phyloP scores from a whole-genome alignment of 1,284 basidiomycete species.

The Heterobasidion parviporum region DNA sequence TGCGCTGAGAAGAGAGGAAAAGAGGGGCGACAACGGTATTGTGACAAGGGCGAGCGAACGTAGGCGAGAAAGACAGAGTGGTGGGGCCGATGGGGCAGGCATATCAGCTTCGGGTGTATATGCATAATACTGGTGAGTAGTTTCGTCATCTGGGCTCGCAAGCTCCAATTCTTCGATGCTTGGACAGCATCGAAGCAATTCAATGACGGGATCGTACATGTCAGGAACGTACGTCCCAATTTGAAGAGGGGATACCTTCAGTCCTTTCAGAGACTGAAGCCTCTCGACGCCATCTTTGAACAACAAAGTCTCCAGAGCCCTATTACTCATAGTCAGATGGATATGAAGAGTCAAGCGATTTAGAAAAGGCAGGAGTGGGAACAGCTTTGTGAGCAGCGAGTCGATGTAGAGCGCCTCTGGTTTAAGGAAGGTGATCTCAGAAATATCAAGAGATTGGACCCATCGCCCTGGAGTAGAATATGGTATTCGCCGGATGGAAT shows the following conservation, averaged over 20 bases:
- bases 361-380: constrained; percentile 68
- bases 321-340: constrained; percentile 51
- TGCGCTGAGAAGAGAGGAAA: constrained; percentile 51
- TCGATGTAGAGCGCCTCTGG: constrained; percentile 46
- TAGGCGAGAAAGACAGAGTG: constrained; percentile 50
- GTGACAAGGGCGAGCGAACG: constrained; percentile 60
- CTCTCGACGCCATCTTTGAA: constrained; percentile 43
- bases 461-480: constrained; percentile 80
- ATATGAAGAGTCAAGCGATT: constrained; percentile 51
- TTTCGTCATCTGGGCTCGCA: constrained; percentile 49
- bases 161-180: constrained; percentile 64
- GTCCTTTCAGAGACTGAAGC: constrained; percentile 53
- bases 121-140: constrained; percentile 32
- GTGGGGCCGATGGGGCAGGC: constrained; percentile 22
- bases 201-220: constrained; percentile 4
- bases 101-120: constrained; percentile 17
- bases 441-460: constrained; percentile 68
- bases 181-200: constrained; percentile 46
- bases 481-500: constrained; percentile 75
- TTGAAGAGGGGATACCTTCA: constrained; percentile 24
- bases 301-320: constrained; percentile 46
- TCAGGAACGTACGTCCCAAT: neutral
- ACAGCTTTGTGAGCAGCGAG: constrained; percentile 50
- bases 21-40: constrained; percentile 56
- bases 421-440: constrained; percentile 38